Evolutionary conservation across 495 filamentous ascomycete species (phyloP), one percentile per base, ranked within the genome.

Genomic region (Talaromyces wortmannii): DNA sequence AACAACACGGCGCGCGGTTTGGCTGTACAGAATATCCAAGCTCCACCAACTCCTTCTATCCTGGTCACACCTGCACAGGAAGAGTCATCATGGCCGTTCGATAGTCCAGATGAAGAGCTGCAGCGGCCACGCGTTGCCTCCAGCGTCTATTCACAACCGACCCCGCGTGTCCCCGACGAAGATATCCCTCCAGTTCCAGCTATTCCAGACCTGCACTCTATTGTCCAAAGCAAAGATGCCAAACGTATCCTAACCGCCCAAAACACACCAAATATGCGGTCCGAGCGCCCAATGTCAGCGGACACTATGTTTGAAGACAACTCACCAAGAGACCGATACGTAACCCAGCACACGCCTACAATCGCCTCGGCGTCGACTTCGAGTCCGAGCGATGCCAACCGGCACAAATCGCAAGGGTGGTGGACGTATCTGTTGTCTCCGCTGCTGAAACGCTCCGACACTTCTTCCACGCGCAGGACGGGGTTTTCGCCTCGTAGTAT

Each of bases 371-470:
- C 60, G 48, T 58, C 67, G 31, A 77, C 64, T 57, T 67, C 70
- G 47, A 75, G 68, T 45, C 55, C 55, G 36, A 78, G 74, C 10
- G 66, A 79, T 42, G 62, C 69, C 6, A 80, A 79, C 42, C 78
- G 82, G 45, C 77, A 79, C 10, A 72, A 79, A 36, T 90, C 89
- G 4, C 78, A 82, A 36, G 90, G 90, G 10, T 96, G 91, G 91
- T 96, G 91, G 91, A 91, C 89, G 57, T 79, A 87, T 56, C 79
- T 95, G 44, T 85, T 85, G 2, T 91, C 90, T 1, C 91, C 91
- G 0, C 86, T 95, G 53, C 62, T 83, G 43, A 69, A 75, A 16
- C 64, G 72, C 5, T 73, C 74, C 11, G 76, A 68, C 57, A 71
- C 73, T 6, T 42, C 65, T 0, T 58, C 61, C 7, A 63, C 64